Evolutionary conservation across 179 eudicot species (phyloP), one percentile per base, ranked within the genome.

Genomic region (Corrigiola litoralis): DNA sequence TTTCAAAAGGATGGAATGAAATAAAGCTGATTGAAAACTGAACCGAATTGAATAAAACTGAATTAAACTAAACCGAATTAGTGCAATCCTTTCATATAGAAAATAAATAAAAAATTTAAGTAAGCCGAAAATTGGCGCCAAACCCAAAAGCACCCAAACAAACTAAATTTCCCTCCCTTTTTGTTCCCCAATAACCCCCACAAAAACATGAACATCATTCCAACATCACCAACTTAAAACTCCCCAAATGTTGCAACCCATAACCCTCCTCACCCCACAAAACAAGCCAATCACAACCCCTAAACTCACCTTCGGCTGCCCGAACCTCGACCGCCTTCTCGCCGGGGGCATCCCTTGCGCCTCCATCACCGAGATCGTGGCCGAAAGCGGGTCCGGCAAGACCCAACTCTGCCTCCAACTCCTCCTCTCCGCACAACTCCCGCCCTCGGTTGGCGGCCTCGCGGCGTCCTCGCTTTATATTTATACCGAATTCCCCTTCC

Each of bases 381-480:
- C 88, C 61, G 98, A 92, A 71, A 86, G 94, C 75, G 88, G 89
- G 42, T 77, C 68, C 46, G 98, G 98, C 17, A 92, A 92, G 29
- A 92, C 98, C 82, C 98, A 92, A 52, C 58, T 90, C 72, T 84
- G 80, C 45, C 95, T 90, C 38, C 95, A 90, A 49, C 92, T 90
- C 79, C 88, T 88, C 72, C 80, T 91, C 73, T 66, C 86, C 67
- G 81, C 92, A 45, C 96, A 89, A 64, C 89, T 80, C 69, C 89
- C 94, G 63, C 28, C 48, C 31, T 72, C 84, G 18, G 75, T 29
- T 45, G 88, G 90, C 45, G 95, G 95, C 59, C 85, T 84, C 57
- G 59, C 86, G 20, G 68, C 85, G 20, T 67, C 87, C 47, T 77
- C 96, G 21, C 82, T 92, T 36, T 92, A 76, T 65, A 72, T 92